A percentile compares a stretch with the other conserved stretches of the same genome.
These are phyloP conservation scores for Hordeum pubiflorum DNA, from an alignment of 202 grass and related monocot species.

Conservation along the genomic window DNA sequence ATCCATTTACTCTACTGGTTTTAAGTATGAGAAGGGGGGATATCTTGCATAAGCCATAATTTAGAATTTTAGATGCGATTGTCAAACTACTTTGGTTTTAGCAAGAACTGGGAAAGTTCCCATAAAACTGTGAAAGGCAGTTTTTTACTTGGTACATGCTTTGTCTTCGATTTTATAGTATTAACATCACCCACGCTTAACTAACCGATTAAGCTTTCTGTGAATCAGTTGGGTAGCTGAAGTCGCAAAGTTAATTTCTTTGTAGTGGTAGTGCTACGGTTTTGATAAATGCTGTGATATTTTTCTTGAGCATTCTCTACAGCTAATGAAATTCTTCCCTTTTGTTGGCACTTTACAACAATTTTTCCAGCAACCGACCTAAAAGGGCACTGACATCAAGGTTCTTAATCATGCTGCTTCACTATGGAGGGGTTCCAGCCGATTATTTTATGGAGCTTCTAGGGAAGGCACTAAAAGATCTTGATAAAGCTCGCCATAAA, in stretches of 20 bases:
- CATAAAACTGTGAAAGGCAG: background rate
- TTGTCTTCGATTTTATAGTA: background rate
- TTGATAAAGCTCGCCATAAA: conserved; percentile 22
- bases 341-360: background rate
- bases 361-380: conserved; percentile 40
- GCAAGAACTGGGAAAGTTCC: background rate
- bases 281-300: background rate
- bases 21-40: background rate
- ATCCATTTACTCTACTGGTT: background rate
- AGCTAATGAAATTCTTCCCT: background rate
- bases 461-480: conserved; percentile 36
- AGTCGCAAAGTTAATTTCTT: background rate
- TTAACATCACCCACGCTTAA: background rate
- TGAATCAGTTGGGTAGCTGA: background rate
- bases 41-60: background rate
- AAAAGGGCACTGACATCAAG: conserved; percentile 47
- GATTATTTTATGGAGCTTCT: conserved; percentile 79
- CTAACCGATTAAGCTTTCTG: background rate
- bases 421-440: conserved; percentile 49
- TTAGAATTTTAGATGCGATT: background rate
- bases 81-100: background rate
- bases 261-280: background rate
- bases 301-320: background rate
- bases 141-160: background rate
- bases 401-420: conserved; percentile 53